phyloP scores from a whole-genome alignment of 2,329 filamentous ascomycete genomes.

The Leptodontidium sp. region DNA sequence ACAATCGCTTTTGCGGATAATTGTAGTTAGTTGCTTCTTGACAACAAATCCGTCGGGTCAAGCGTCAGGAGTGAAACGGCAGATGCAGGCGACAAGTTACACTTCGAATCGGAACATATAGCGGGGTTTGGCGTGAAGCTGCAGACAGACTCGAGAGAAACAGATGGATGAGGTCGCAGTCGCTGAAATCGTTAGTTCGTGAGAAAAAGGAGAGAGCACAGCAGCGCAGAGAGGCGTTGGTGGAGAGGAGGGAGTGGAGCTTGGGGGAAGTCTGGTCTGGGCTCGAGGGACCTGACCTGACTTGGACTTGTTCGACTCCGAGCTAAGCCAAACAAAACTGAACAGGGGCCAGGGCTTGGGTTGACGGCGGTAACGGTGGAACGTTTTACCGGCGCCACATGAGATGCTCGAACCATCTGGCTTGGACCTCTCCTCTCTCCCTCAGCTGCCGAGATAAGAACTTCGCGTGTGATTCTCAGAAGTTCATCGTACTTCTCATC shows the following conservation, averaged over 20 bases:
- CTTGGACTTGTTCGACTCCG: too few relatives aligned
- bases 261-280: conserved; percentile 11
- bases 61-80: conserved; percentile 10
- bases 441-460: background rate
- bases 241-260: conserved; percentile 13
- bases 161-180: background rate
- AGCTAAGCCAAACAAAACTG: background rate
- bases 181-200: conserved; percentile 8
- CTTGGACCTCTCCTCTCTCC: too few relatives aligned
- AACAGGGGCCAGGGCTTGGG: background rate
- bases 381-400: conserved; percentile 4
- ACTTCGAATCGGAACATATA: background rate
- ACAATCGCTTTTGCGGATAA: background rate
- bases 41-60: background rate
- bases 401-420: background rate
- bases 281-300: background rate
- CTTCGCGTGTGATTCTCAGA: conserved; percentile 22
- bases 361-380: conserved; percentile 1
- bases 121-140: too few relatives aligned
- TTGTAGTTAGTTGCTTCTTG: background rate
- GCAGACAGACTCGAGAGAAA: background rate
- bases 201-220: background rate
- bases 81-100: background rate
- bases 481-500: conserved; percentile 17
- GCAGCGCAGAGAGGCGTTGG: background rate